Evolutionary conservation across 192 early-diverging fungal genomes (phyloP), one percentile per base, ranked within the genome.

Genomic region (Backusella sp.): DNA sequence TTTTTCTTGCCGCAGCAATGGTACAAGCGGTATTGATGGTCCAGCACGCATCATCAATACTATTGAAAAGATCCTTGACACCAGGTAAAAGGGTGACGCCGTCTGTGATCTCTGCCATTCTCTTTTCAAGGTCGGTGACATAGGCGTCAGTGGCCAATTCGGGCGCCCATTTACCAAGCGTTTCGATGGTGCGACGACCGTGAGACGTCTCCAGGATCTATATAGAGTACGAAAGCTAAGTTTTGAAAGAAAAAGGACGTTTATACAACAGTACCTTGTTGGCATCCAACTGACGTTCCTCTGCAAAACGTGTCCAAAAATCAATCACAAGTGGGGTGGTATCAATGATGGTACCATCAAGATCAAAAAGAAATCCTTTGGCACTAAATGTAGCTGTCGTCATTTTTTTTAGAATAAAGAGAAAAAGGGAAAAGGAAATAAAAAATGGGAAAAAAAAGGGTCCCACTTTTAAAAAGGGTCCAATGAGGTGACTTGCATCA

Each of bases 281-380:
- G 44, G 72, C 74, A 56, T 84, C 81, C 42, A 88, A 70, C 26
- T 78, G 66, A 69, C 85, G 86, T 23, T 73, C 78, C 11, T 65
- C 46, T 32, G 83, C 83, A 80, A 82, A 85, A 12, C 44, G 17
- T 14, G 77, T 68, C 86, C 86, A 88, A 42, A 85, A 79, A 44
- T 80, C 79, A 39, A 86, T 83, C 17, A 88, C 84, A 39, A 84
- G 72, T n/a, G 73, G 77, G 4, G 86, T 88, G 0, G 86, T 88
- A 65, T 88, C 86, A 75, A 88, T 81, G 30, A 88, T 70, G 5
- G 86, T 88, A 44, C 84, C 84, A 66, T 88, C 86, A 73, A 82
- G 74, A 52, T 82, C 81, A 70, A 82, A 82, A 11, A 82, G 32
- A 49, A 82, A 70, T 4, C 73, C 77, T 68, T 82, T 78, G 2